Percentiles rank a stretch among this genome's conserved stretches.
phyloP scores from a whole-genome alignment of 1,139 yeast species.

The Blastobotrys indianensis region DNA sequence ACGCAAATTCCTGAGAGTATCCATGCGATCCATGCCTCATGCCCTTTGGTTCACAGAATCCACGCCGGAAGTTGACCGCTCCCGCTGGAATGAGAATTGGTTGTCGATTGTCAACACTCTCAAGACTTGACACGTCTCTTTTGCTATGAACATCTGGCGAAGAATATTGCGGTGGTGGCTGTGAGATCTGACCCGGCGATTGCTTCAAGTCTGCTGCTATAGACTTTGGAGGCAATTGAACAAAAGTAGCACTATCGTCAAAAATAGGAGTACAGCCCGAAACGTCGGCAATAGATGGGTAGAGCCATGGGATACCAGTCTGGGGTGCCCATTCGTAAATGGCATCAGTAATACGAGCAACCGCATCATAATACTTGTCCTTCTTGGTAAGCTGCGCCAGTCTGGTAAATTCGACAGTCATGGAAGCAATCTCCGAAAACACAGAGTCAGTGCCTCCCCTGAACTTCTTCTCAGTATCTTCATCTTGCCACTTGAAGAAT shows the following conservation, averaged over 20 bases:
- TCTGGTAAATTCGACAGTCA: conserved; percentile 64
- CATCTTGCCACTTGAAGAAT: conserved; percentile 54
- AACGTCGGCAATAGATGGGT: conserved; percentile 42
- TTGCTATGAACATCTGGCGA: too few relatives aligned
- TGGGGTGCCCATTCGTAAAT: conserved; percentile 34
- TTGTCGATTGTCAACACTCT: too few relatives aligned
- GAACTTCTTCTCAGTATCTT: conserved; percentile 27
- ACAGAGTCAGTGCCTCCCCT: conserved; percentile 38
- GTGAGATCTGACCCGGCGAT: background rate
- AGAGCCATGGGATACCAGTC: conserved; percentile 36
- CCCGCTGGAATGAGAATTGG: conserved; percentile 12
- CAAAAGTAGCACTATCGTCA: background rate
- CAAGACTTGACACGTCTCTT: too few relatives aligned
- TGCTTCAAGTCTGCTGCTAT: background rate
- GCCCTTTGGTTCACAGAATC: conserved; percentile 10
- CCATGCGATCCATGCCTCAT: conserved; percentile 10
- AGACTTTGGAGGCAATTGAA: background rate
- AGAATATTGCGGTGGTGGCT: too few relatives aligned
- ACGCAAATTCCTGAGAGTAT: conserved; percentile 24
- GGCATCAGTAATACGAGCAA: conserved; percentile 41
- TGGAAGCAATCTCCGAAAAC: conserved; percentile 63
- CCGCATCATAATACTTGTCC: conserved; percentile 42
- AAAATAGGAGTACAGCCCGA: conserved; percentile 41
- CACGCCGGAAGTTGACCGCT: conserved; percentile 10
- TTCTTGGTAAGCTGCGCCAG: conserved; percentile 64